Evolutionary conservation across 495 filamentous ascomycete genomes (phyloP).

Genomic region (Melanomma pulvis-pyrius): DNA sequence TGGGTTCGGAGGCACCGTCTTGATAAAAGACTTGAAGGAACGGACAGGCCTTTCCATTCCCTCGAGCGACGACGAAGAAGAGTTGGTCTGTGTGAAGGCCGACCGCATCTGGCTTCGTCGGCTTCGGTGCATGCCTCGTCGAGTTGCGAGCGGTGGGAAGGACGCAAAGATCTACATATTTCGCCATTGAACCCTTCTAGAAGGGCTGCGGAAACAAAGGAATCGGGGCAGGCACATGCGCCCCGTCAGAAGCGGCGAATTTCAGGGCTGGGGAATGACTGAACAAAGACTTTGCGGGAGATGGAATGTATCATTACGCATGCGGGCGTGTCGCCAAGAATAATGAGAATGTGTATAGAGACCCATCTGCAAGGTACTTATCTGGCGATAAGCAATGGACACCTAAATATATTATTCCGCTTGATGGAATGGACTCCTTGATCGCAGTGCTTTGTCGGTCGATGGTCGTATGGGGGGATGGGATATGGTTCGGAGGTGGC

Average conservation of each 20-base stretch:
- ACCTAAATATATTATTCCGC: too few species aligned
- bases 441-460: too few species aligned
- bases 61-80: slow-evolving; percentile 29
- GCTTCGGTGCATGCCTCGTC: slow-evolving; percentile 21
- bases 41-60: slow-evolving; percentile 37
- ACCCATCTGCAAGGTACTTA: neutral
- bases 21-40: slow-evolving; percentile 38
- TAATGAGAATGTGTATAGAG: neutral
- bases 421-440: too few species aligned
- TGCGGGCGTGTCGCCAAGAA: neutral
- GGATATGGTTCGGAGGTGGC: too few species aligned
- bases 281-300: slow-evolving; percentile 12
- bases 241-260: slow-evolving; percentile 3
- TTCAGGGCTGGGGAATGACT: neutral
- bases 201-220: slow-evolving; percentile 24
- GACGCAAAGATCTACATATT: slow-evolving; percentile 11
- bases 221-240: slow-evolving; percentile 8
- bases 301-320: slow-evolving; percentile 14
- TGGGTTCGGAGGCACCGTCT: slow-evolving; percentile 22
- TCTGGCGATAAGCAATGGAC: too few species aligned
- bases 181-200: slow-evolving; percentile 23
- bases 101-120: slow-evolving; percentile 17
- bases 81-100: slow-evolving; percentile 24
- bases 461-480: too few species aligned
- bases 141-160: slow-evolving; percentile 2